A percentile compares a stretch with the other conserved stretches of the same genome.
phyloP scores from a whole-genome alignment of 768 basidiomycete genomes.

The Phylloporus sp. region DNA sequence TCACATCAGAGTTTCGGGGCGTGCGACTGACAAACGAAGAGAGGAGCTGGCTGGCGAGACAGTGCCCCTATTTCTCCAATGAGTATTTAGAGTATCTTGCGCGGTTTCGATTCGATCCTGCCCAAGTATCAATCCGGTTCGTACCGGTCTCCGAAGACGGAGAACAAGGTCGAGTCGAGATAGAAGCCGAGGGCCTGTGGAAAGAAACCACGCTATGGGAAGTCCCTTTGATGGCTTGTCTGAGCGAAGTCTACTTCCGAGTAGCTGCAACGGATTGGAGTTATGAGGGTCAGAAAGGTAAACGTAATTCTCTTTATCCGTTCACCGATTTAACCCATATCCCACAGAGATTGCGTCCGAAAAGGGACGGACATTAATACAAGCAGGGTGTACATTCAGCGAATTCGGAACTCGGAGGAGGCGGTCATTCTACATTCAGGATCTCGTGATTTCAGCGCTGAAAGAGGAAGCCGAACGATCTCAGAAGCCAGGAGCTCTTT shows the following conservation, averaged over 20 bases:
- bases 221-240: slow-evolving; percentile 88
- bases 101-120: slow-evolving; percentile 66
- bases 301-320: slow-evolving; percentile 1
- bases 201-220: slow-evolving; percentile 90
- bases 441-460: slow-evolving; percentile 68
- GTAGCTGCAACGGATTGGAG: slow-evolving; percentile 77
- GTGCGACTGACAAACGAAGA: slow-evolving; percentile 61
- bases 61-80: slow-evolving; percentile 71
- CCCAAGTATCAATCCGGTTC: slow-evolving; percentile 58
- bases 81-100: slow-evolving; percentile 77
- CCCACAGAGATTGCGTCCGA: slow-evolving; percentile 61
- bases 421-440: slow-evolving; percentile 70
- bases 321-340: not conserved
- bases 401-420: slow-evolving; percentile 88
- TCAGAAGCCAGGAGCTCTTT: slow-evolving; percentile 42
- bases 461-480: slow-evolving; percentile 57
- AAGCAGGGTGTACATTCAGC: slow-evolving; percentile 65
- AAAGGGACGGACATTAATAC: slow-evolving; percentile 65
- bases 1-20: slow-evolving; percentile 62
- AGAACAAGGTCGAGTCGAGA: slow-evolving; percentile 60
- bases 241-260: slow-evolving; percentile 87
- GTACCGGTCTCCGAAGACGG: slow-evolving; percentile 50
- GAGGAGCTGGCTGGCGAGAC: slow-evolving; percentile 55
- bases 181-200: slow-evolving; percentile 74
- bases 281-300: slow-evolving; percentile 79